A percentile compares a stretch with the other conserved stretches of the same genome.
These are phyloP conservation scores for Otatea glauca DNA, from an alignment of 176 grass and related monocot genomes.

Conservation along the genomic window DNA sequence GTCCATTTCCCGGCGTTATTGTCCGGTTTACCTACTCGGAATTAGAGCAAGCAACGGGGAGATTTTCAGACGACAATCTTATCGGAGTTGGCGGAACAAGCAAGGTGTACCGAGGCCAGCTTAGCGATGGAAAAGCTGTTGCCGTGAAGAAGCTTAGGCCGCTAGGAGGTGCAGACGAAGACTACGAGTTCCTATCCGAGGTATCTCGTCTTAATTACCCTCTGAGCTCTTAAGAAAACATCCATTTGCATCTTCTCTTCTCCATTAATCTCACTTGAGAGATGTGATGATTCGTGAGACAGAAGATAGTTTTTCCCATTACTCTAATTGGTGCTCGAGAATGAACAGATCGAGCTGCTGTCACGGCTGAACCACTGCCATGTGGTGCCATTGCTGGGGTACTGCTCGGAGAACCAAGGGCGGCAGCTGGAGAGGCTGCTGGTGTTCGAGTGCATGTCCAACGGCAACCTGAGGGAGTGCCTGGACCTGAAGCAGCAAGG, in stretches of 20 bases:
- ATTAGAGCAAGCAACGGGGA: slow-evolving; percentile 74
- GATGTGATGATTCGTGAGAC: background rate
- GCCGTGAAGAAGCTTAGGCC: slow-evolving; percentile 91
- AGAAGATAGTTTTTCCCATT: background rate
- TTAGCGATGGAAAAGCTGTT: slow-evolving; percentile 65
- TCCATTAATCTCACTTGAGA: background rate
- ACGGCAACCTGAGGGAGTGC: slow-evolving; percentile 91
- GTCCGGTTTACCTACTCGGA: slow-evolving; percentile 72
- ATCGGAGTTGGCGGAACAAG: slow-evolving; percentile 83
- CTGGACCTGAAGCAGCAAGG: slow-evolving; percentile 65
- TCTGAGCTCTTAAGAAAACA: background rate
- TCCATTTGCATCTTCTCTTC: background rate
- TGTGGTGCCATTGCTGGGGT: slow-evolving; percentile 89
- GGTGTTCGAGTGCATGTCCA: slow-evolving; percentile 87
- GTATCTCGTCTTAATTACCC: background rate
- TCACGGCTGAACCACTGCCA: slow-evolving; percentile 94
- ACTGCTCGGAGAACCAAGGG: slow-evolving; percentile 81
- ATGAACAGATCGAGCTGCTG: slow-evolving; percentile 80
- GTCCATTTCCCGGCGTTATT: slow-evolving; percentile 59
- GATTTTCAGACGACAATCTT: slow-evolving; percentile 69
- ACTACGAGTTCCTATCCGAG: slow-evolving; percentile 86
- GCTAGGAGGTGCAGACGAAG: slow-evolving; percentile 64
- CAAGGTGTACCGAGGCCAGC: slow-evolving; percentile 82
- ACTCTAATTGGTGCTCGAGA: background rate
- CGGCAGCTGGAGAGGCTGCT: slow-evolving; percentile 82